A percentile compares a stretch with the other conserved stretches of the same genome.
These are phyloP conservation scores for Schizophyllum amplum DNA, from an alignment of 1,284 basidiomycete species.

Conservation along the genomic window DNA sequence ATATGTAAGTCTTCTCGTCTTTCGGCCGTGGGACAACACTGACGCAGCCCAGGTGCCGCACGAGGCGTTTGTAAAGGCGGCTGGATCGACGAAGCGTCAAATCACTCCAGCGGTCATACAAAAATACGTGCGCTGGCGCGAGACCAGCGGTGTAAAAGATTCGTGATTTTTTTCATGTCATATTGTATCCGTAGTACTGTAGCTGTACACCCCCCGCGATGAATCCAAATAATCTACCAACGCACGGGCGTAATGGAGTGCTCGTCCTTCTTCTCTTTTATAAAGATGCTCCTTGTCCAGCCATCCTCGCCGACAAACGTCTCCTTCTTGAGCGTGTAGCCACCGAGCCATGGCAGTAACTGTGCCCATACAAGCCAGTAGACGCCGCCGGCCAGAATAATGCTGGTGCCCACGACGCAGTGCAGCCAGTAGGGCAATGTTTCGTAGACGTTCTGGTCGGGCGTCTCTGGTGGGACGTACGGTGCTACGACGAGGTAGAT, in stretches of 20 bases:
- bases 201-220: no score
- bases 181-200: no score
- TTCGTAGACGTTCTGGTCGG: constrained; percentile 43
- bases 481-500: constrained; percentile 52
- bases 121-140: not conserved
- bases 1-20: constrained; percentile 42
- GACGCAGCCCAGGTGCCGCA: constrained; percentile 54
- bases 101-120: constrained; percentile 54
- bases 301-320: constrained; percentile 10
- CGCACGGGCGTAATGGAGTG: no score
- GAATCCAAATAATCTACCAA: no score
- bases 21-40: not conserved
- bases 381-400: constrained; percentile 41
- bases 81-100: constrained; percentile 65
- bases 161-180: not conserved
- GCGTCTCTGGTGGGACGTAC: constrained; percentile 43
- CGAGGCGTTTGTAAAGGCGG: constrained; percentile 71
- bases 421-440: constrained; percentile 61
- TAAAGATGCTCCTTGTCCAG: constrained; percentile 10
- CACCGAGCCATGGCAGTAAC: constrained; percentile 43
- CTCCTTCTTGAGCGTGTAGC: constrained; percentile 42
- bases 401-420: constrained; percentile 36
- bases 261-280: constrained; percentile 6
- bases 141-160: not conserved
- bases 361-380: constrained; percentile 55